Conservation (phyloP, 2,329 filamentous ascomycete genomes). For the Bipolaris victoriae region DNA sequence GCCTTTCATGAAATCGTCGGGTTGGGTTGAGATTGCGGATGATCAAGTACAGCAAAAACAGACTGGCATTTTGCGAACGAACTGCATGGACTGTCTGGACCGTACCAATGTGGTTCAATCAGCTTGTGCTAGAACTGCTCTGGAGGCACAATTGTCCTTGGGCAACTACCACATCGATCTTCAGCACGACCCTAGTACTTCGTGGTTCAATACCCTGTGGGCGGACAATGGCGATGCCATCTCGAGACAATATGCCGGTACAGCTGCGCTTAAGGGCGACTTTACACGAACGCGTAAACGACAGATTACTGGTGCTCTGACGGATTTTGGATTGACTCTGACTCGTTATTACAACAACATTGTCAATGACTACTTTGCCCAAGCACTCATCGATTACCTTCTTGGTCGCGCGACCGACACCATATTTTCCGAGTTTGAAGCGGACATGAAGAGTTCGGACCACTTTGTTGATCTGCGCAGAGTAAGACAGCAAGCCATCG, state of each 20-base stretch:
- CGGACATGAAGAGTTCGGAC: conserved; percentile 90
- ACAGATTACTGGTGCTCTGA: conserved; percentile 87
- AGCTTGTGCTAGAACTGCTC: conserved; percentile 80
- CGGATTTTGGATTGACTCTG: conserved; percentile 87
- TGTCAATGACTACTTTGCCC: conserved; percentile 96
- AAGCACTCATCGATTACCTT: conserved; percentile 92
- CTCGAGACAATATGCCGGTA: conserved; percentile 94
- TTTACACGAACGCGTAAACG: conserved; percentile 91
- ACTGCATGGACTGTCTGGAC: conserved; percentile 98
- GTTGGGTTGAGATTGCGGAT: conserved; percentile 69
- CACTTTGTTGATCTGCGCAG: conserved; percentile 85
- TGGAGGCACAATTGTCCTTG: conserved; percentile 78
- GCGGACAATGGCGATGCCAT: conserved; percentile 97
- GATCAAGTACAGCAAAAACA: conserved; percentile 60
- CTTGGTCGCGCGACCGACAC: conserved; percentile 83
- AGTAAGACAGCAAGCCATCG: conserved; percentile 86
- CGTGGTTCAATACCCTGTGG: conserved; percentile 97
- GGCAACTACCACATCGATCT: conserved; percentile 78
- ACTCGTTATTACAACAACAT: conserved; percentile 84
- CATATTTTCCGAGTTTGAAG: conserved; percentile 93
- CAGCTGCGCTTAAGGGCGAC: conserved; percentile 93
- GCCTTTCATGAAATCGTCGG: conserved; percentile 69
- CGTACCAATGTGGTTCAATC: conserved; percentile 96
- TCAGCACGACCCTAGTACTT: conserved; percentile 76
- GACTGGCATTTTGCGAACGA: conserved; percentile 82